Conservation (phyloP, 2,329 filamentous ascomycete species). For the Sporothrix globosa region DNA sequence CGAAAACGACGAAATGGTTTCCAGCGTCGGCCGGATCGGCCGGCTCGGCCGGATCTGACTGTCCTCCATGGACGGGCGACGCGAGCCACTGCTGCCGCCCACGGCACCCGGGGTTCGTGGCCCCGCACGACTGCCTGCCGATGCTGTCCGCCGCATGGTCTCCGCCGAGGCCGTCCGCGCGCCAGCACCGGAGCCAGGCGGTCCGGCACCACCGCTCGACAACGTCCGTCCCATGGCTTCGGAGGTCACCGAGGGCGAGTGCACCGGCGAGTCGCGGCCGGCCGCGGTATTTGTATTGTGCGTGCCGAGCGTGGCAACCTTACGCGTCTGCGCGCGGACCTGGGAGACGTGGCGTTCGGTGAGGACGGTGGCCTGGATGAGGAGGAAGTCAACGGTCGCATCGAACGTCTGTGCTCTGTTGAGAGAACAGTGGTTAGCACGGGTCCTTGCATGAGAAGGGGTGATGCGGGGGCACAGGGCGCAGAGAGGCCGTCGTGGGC, state of each 20-base stretch:
- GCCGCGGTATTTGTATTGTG: slow-evolving; percentile 39
- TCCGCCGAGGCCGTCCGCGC: slow-evolving; percentile 57
- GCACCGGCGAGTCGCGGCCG: slow-evolving; percentile 55
- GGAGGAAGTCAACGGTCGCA: slow-evolving; percentile 83
- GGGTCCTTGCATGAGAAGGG: too few species aligned
- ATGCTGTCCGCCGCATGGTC: slow-evolving; percentile 25
- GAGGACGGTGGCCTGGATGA: slow-evolving; percentile 91
- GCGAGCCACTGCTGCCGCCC: slow-evolving; percentile 34
- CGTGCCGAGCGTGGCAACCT: slow-evolving; percentile 59
- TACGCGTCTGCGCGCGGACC: slow-evolving; percentile 86
- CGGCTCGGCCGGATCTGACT: slow-evolving; percentile 37
- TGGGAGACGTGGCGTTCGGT: slow-evolving; percentile 90
- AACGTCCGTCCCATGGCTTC: slow-evolving; percentile 57
- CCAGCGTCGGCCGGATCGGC: slow-evolving; percentile 44
- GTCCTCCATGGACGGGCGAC: slow-evolving; percentile 34
- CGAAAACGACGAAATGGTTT: slow-evolving; percentile 16
- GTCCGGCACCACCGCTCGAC: slow-evolving; percentile 48
- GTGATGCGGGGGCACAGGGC: too few species aligned
- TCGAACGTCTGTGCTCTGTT: slow-evolving; percentile 73
- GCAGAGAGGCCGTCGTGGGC: background rate
- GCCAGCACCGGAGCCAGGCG: slow-evolving; percentile 43
- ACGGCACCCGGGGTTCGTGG: background rate
- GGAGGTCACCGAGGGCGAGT: slow-evolving; percentile 56
- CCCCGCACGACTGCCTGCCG: background rate
- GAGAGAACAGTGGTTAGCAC: background rate